phyloP scores from a whole-genome alignment of 139 green algal genomes.

The Micromonas commoda region DNA sequence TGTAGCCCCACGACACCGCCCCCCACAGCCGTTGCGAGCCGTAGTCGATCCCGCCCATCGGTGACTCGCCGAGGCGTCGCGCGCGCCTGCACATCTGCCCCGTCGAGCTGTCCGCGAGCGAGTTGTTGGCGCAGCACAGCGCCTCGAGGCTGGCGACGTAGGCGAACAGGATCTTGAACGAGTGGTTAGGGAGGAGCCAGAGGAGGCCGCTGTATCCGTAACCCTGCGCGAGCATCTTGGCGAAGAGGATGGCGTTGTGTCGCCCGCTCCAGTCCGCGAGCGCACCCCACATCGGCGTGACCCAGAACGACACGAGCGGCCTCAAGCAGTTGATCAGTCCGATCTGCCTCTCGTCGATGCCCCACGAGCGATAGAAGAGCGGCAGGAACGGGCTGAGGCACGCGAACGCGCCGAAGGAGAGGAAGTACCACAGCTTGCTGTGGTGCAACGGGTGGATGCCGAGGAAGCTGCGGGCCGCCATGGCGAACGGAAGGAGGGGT shows the following conservation, averaged over 20 bases:
- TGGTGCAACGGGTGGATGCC: not conserved
- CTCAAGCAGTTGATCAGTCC: not conserved
- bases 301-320: not conserved
- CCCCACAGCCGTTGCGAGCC: slow-evolving; percentile 27
- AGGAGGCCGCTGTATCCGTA: not conserved
- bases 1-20: slow-evolving; percentile 22
- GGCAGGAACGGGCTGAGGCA: slow-evolving; percentile 6
- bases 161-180: not conserved
- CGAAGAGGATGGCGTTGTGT: not conserved
- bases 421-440: slow-evolving; percentile 10
- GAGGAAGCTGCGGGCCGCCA: no score
- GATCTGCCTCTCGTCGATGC: not conserved
- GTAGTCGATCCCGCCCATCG: not conserved
- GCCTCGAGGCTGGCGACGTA: not conserved
- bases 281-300: not conserved
- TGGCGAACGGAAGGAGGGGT: no score
- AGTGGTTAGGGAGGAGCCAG: no score
- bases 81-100: not conserved
- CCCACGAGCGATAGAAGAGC: not conserved
- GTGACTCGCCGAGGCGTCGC: not conserved
- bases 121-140: not conserved
- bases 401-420: not conserved
- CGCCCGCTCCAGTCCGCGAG: not conserved
- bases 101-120: slow-evolving; percentile 6
- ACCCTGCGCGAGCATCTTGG: not conserved